Conservation (phyloP, 2,329 filamentous ascomycete species). For the Sporothrix mexicana region DNA sequence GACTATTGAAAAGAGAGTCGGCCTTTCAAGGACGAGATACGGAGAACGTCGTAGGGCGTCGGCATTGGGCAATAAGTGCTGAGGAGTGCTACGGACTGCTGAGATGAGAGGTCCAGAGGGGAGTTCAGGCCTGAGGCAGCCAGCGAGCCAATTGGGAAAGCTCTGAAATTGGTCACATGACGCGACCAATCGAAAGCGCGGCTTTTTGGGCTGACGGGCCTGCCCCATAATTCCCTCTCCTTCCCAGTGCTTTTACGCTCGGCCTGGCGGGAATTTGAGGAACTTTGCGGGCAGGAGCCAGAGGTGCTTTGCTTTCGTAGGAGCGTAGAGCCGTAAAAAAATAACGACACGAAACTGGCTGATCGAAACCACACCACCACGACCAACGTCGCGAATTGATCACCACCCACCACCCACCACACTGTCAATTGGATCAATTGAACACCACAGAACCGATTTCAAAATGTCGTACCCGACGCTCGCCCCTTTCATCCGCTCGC, state of each 20-base stretch:
- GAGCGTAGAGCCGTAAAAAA: conserved; percentile 25
- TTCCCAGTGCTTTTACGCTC: conserved; percentile 27
- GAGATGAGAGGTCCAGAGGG: background rate
- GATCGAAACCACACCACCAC: conserved; percentile 19
- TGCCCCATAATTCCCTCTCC: conserved; percentile 24
- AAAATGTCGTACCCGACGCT: conserved; percentile 33
- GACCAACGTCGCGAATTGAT: conserved; percentile 17
- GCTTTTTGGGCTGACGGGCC: conserved; percentile 33
- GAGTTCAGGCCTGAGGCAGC: conserved; percentile 33
- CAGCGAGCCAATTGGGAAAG: background rate
- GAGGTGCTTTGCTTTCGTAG: background rate
- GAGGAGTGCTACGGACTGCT: background rate
- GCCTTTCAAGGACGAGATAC: background rate
- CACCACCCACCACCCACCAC: background rate
- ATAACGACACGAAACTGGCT: conserved; percentile 19
- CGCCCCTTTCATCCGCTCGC: conserved; percentile 69
- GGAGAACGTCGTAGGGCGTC: background rate
- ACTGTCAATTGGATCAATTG: conserved; percentile 15
- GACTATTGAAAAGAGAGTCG: background rate
- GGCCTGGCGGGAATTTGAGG: conserved; percentile 40
- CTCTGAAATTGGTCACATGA: conserved; percentile 22
- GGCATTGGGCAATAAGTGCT: background rate
- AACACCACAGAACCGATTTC: background rate
- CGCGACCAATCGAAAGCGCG: conserved; percentile 35
- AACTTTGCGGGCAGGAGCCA: conserved; percentile 28